phyloP scores from a whole-genome alignment of 2,329 filamentous ascomycete genomes.

The Penicillium brevicompactum region DNA sequence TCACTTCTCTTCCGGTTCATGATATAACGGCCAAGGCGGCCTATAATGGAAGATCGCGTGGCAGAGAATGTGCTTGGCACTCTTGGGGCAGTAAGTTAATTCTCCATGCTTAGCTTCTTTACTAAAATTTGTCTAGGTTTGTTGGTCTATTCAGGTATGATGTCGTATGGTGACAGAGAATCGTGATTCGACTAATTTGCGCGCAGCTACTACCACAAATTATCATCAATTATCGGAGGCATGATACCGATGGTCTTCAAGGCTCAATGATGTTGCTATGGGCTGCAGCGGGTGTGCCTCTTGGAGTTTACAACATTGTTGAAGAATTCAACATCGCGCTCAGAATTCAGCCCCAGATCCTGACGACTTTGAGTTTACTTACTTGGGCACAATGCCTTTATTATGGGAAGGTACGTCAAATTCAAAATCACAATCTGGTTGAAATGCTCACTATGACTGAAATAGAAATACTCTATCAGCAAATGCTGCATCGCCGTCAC shows the following conservation, averaged over 20 bases:
- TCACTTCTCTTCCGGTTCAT: no score
- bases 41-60: conserved; percentile 28
- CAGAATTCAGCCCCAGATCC: conserved; percentile 59
- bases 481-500: conserved; percentile 54
- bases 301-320: conserved; percentile 64
- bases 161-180: background rate
- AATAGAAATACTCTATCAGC: conserved; percentile 55
- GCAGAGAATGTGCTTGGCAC: conserved; percentile 35
- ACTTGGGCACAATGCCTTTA: conserved; percentile 61
- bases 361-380: conserved; percentile 53
- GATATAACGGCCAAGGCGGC: background rate
- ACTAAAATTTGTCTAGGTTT: conserved; percentile 44
- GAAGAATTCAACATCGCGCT: conserved; percentile 57
- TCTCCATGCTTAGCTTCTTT: background rate
- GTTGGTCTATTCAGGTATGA: conserved; percentile 66
- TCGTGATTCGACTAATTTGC: background rate
- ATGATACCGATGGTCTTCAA: conserved; percentile 67
- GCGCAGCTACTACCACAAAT: conserved; percentile 70
- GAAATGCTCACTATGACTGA: background rate
- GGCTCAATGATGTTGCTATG: conserved; percentile 74
- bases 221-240: conserved; percentile 66
- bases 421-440: background rate
- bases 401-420: conserved; percentile 45
- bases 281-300: conserved; percentile 65
- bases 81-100: conserved; percentile 28